Conservation (phyloP, 2,329 filamentous ascomycete genomes). For the Calonectria crousiana region DNA sequence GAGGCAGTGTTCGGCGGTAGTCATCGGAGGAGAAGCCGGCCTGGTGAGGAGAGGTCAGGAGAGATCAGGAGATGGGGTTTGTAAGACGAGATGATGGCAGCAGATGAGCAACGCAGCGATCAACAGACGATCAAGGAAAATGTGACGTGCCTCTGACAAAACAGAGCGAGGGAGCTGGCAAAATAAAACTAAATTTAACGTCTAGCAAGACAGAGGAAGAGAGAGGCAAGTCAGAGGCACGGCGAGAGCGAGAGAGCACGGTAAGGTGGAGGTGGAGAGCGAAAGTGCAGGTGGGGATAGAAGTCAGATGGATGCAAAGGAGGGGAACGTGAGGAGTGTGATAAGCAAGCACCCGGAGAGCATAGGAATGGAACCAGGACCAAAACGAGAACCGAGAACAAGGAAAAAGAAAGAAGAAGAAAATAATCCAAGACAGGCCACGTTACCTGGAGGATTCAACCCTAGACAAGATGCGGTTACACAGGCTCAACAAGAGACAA, state of each 20-base stretch:
- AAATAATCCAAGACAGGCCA: neutral
- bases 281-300: slow-evolving; percentile 10
- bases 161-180: neutral
- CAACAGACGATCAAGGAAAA: neutral
- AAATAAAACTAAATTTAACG: neutral
- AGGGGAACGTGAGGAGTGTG: slow-evolving; percentile 24
- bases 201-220: neutral
- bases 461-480: neutral
- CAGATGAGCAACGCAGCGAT: neutral
- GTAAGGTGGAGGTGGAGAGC: slow-evolving; percentile 14
- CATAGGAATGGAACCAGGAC: neutral
- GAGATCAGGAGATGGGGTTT: slow-evolving; percentile 18
- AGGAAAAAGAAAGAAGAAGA: neutral
- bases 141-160: slow-evolving; percentile 14
- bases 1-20: slow-evolving; percentile 85
- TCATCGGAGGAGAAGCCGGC: slow-evolving; percentile 68
- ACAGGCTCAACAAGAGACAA: slow-evolving; percentile 3
- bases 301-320: slow-evolving; percentile 17
- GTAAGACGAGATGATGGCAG: slow-evolving; percentile 18
- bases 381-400: neutral
- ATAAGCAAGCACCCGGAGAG: slow-evolving; percentile 27
- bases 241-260: slow-evolving; percentile 12
- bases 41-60: slow-evolving; percentile 14
- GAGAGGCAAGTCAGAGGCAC: slow-evolving; percentile 20
- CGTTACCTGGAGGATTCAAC: neutral